Base-by-base conservation (phyloP, 768 basidiomycete genomes). In the Cystobasidium onofrii region DNA sequence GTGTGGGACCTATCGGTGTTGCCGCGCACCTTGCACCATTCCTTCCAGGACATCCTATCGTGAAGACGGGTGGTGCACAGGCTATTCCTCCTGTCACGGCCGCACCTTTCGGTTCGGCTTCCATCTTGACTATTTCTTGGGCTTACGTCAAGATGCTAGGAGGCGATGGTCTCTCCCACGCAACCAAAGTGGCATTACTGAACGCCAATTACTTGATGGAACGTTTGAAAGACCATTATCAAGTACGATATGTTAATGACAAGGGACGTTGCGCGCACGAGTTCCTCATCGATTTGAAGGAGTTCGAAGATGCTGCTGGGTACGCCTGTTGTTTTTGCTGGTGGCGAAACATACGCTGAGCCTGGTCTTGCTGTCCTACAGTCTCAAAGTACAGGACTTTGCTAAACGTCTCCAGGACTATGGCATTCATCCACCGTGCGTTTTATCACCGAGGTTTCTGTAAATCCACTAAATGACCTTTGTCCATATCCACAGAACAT, bases 141-240 rank as follows among this genome's bases (percentile, higher is more conserved):
- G 95, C 96, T 15, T 99, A 96, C 82, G 91, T 96, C 85, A 95
- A 76, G 84, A 98, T 99, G 96, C 87, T 99, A n/a, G 96, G 96
- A 31, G 95, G 94, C 9, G 83, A 87, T 70, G 96, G 96, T 7
- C 86, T 99, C 31, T 86, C 87, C 27, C 86, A 92, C 74, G 88
- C 92, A 0, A 90, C 93, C 1, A 90, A 89, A 78, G 83, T 91
- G 34, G 92, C 96, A 0, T 85, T 99, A 34, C 86, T 99, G 52
- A 97, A 88, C 79, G 96, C 96, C 62, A 99, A 99, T 82, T 99
- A 98, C 82, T 96, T 97, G 86, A 93, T 94, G 23, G 86, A 88
- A 78, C 87, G 92, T 60, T 87, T 99, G 39, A 85, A 88, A 61
- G 87, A 86, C 18, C 86, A 92, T 81, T 98, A 97, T 81, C 91